Base-by-base conservation (phyloP, 257 asterid species). In the Penstemon barbatus region DNA sequence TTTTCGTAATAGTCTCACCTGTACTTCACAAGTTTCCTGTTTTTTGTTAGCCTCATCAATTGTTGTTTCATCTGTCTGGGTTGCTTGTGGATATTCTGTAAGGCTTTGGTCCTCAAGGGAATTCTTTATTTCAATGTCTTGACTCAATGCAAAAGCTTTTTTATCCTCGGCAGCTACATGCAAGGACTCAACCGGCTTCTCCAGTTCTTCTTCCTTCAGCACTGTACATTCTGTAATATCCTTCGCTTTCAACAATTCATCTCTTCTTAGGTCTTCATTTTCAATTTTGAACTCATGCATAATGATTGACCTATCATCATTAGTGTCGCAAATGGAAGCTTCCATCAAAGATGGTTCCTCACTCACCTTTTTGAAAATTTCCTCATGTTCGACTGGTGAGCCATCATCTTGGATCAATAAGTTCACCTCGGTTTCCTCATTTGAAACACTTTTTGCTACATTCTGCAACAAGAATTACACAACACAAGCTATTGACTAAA, bases 31-130 rank as follows among this genome's bases (percentile, higher is more conserved):
- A 46, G 56, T 45, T 46, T 63, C 68, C 11, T 63, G 25, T 15
- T 63, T 33, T 25, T 40, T 15, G 68, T 39, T 57, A 48, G 33
- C 45, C 33, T 7, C 57, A 63, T 46, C 57, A 63, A 44, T 65
- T 51, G 45, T 7, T 63, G 36, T 25, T 36, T 63, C 68, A 5
- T 25, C 57, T 5, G 33, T 44, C 6, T 6, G 1, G 45, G 3
- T 36, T 19, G 18, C 68, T 19, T 5, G 56, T 62, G 55, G 19
- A 48, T 15, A 41, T 45, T 54, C 55, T 7, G 68, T 63, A 63
- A 45, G 33, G 37, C 5, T 48, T 33, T 10, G 57, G 38, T 45
- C 44, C 54, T 63, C 12, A 8, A 51, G 15, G 33, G 57, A 63
- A 33, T 49, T 11, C 13, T 38, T 63, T 45, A 10, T 38, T 19